Base-by-base conservation (phyloP, 495 filamentous ascomycete species). In the Saxophila tyrrhenica region DNA sequence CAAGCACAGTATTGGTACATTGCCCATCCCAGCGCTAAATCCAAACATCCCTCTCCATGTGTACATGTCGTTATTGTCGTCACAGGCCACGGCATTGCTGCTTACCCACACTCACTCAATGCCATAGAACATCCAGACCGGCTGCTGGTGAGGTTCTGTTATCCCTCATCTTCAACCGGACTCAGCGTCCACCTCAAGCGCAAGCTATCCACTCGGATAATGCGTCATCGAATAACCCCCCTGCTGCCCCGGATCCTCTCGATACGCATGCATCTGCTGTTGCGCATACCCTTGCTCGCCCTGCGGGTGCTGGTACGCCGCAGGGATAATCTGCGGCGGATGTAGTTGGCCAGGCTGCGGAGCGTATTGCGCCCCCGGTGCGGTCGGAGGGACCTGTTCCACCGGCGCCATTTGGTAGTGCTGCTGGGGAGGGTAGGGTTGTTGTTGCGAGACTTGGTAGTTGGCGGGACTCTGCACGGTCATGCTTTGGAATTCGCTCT, bases 401-500 rank as follows among this genome's bases (percentile, higher is more conserved):
- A 45, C 19, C 8, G 9, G 42, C 13, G 45, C 20, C 45, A 48
- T 48, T 25, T 51, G 46, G 32, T 35, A 55, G 8, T 42, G 50
- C 23, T 24, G 39, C 13, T 32, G 51, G 16, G 35, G 48, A 17
- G 23, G 38, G 8, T 35, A 49, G 22, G 35, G 38, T 22, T 44
- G 35, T 20, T 9, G 54, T 13, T 35, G 29, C 13, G 29, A 13
- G 29, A 35, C 13, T 13, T 13, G 29, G 54, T 44, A 52, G 15
- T 48, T 8, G 8, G 47, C 55, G 19, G 59, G 59, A 22, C 51
- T 55, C 1, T 48, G 32, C 2, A 57, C 54, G 13, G 48, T 21
- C 42, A 57, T 53, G 42, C 47, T 49, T 35, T 53, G 54, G 25
- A 44, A 57, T 39, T 57, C 58, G 2, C 39, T 43, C 35, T 49